These are phyloP conservation scores for Phytopythium sindhum DNA, from an alignment of 352 stramenopile species.

Conservation along the genomic window DNA sequence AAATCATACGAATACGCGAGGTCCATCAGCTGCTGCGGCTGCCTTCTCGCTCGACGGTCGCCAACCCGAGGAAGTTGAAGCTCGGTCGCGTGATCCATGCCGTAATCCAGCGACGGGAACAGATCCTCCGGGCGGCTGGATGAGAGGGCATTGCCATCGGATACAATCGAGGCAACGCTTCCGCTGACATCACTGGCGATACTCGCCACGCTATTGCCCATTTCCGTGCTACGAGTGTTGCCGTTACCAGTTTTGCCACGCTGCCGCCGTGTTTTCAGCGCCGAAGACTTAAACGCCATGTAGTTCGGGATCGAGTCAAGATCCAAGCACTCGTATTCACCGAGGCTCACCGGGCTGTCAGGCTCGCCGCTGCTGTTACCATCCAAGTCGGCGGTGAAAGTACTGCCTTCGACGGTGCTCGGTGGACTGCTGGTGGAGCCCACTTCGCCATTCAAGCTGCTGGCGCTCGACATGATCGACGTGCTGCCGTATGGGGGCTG, in stretches of 20 bases:
- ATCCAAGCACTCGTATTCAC: conserved; percentile 71
- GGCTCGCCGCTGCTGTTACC: conserved; percentile 17
- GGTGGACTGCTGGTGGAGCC: not conserved
- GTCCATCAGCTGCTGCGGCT: conserved; percentile 46
- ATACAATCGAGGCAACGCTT: conserved; percentile 18
- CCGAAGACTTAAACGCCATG: conserved; percentile 58
- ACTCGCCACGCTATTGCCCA: conserved; percentile 15
- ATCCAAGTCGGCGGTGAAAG: not conserved
- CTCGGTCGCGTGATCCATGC: conserved; percentile 9
- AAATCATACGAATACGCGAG: conserved; percentile 68
- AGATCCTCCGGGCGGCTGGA: conserved; percentile 15
- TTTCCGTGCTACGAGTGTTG: not conserved
- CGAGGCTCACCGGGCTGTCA: conserved; percentile 52
- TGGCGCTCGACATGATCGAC: conserved; percentile 31
- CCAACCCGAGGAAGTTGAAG: not conserved
- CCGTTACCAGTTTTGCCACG: conserved; percentile 3
- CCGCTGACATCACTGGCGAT: conserved; percentile 22
- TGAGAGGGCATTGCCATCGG: conserved; percentile 10
- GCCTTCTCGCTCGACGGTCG: not conserved
- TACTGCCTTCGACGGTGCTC: not conserved
- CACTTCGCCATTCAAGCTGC: conserved; percentile 15
- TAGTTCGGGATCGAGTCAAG: conserved; percentile 75
- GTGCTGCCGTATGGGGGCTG: conserved; percentile 22
- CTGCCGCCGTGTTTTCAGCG: conserved; percentile 21
- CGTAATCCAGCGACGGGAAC: conserved; percentile 20